Base-by-base conservation (phyloP, 2,329 filamentous ascomycete genomes). In the Aspergillus sp. region DNA sequence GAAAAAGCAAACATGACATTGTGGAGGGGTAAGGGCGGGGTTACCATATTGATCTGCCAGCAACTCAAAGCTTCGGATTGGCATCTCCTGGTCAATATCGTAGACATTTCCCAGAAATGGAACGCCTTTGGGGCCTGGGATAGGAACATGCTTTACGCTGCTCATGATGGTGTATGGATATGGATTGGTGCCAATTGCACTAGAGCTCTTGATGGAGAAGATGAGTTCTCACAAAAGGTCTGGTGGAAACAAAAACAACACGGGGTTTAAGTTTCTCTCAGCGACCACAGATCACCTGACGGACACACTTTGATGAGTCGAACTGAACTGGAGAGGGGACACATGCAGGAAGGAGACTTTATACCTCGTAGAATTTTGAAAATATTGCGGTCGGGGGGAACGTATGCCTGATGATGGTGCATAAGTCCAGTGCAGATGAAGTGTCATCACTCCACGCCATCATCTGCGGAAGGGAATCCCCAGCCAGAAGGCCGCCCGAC, bases 21-120 rank as follows among this genome's bases (percentile, higher is more conserved):
- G 21, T 2, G 52, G 62, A 17, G 49, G 58, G 36, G 76, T 65
- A 30, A 19, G 21, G 41, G 41, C 41, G 41, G 41, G 41, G 41
- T 45, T 69, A 88, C 88, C 89, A 75, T 91, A 90, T 61, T 82
- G 85, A 43, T 90, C 84, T 23, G 86, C 84, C 52, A 91, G 77
- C 10, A 82, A 79, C 5, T 74, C 70, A 19, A 90, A 73, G 23
- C 86, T 86, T 21, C 80, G 76, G 2, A 85, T 71, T 0, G 88
- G 85, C 21, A 84, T 79, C n/a, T 83, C 81, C 0, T 81, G 74
- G 60, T 89, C 84, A 63, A 92, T 82, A 64, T 90, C 87, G 57
- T 79, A 77, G 30, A 89, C 70, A 66, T 91, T 89, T 28, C 89
- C 89, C 23, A 91, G 63, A 25, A 91, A 72, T 1, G 88, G 89